A percentile compares a stretch with the other conserved stretches of the same genome.
Conservation (phyloP, 257 asterid genomes). For the Salvia splendens region DNA sequence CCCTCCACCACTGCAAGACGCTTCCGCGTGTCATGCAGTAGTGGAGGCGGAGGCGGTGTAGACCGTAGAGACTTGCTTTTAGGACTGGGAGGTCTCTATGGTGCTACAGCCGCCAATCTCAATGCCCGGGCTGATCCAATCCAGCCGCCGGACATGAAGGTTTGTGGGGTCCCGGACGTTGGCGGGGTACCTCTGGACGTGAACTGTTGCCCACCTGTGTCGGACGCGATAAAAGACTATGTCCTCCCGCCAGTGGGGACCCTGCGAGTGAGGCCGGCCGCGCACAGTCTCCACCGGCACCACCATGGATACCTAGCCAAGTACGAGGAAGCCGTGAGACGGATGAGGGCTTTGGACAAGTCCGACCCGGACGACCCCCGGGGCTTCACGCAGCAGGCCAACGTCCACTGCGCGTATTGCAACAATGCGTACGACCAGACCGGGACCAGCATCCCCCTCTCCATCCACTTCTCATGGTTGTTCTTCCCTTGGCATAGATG, state of each 20-base stretch:
- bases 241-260: neutral
- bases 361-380: conserved; percentile 35
- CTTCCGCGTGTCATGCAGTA: conserved; percentile 38
- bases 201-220: conserved; percentile 8
- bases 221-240: neutral
- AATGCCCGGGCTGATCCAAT: too few relatives aligned
- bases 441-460: neutral
- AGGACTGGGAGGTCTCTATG: conserved; percentile 44
- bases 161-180: too few relatives aligned
- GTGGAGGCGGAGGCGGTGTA: neutral
- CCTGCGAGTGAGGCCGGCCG: neutral
- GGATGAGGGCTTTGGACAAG: neutral
- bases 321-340: neutral
- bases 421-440: conserved; percentile 33
- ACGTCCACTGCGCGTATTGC: conserved; percentile 54
- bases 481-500: conserved; percentile 39
- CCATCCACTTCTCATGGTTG: conserved; percentile 25
- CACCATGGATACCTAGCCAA: neutral
- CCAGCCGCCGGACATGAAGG: too few relatives aligned
- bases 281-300: neutral
- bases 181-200: conserved; percentile 9
- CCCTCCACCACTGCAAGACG: neutral
- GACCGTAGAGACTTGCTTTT: neutral
- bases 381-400: conserved; percentile 44
- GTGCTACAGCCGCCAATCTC: conserved; percentile 31